Conservation (phyloP, 495 filamentous ascomycete species). For the Penicillium coprophilum region DNA sequence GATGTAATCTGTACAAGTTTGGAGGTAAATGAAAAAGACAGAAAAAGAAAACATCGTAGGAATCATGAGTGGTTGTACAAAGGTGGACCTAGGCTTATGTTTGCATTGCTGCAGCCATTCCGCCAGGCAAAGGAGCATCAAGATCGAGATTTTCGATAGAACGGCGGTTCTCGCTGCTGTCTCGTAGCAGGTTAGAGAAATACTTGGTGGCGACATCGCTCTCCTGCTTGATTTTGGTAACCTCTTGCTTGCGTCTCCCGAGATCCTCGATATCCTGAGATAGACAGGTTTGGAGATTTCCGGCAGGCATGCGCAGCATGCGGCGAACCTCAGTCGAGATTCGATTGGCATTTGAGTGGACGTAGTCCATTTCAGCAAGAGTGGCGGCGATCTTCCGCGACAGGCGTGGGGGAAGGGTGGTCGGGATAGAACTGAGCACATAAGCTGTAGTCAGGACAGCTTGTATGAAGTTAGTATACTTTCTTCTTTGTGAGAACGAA, state of each 20-base stretch:
- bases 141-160: conserved; percentile 81
- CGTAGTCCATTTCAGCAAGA: conserved; percentile 82
- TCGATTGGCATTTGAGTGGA: conserved; percentile 80
- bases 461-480: conserved; percentile 45
- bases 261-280: conserved; percentile 82
- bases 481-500: conserved; percentile 3
- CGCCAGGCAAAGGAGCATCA: conserved; percentile 57
- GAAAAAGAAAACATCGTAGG: conserved; percentile 6
- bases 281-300: conserved; percentile 74
- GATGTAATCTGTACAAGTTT: conserved; percentile 19
- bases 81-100: conserved; percentile 14
- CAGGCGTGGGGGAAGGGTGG: conserved; percentile 83
- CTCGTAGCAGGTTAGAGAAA: conserved; percentile 80
- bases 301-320: conserved; percentile 80
- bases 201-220: conserved; percentile 79
- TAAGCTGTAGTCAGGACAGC: conserved; percentile 73
- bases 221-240: conserved; percentile 69
- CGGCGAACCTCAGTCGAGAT: conserved; percentile 82
- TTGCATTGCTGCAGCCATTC: conserved; percentile 31
- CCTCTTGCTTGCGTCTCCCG: conserved; percentile 72
- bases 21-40: background rate
- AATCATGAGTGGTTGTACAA: conserved; percentile 25
- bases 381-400: conserved; percentile 77
- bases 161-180: conserved; percentile 67
- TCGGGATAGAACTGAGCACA: conserved; percentile 79